Percentiles rank a stretch among this genome's conserved stretches.
phyloP scores from a whole-genome alignment of 768 basidiomycete species.

The Tricholoma flavovirens region DNA sequence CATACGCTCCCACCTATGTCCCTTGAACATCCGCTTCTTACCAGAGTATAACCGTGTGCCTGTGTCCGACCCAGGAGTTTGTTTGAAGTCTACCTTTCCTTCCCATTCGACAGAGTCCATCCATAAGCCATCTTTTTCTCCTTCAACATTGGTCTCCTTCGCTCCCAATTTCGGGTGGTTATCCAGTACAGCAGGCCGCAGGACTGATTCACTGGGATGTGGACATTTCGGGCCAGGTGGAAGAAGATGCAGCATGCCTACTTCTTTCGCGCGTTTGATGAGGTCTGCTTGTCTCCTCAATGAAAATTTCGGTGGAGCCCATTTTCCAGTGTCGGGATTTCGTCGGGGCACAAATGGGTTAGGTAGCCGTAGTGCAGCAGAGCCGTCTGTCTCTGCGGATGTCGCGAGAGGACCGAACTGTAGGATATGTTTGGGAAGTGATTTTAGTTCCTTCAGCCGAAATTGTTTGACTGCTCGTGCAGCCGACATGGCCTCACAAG shows the following conservation, averaged over 20 bases:
- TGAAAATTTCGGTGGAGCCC: slow-evolving; percentile 68
- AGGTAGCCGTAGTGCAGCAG: slow-evolving; percentile 25
- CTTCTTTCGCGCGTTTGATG: slow-evolving; percentile 60
- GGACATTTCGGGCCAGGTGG: slow-evolving; percentile 61
- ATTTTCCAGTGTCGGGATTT: slow-evolving; percentile 55
- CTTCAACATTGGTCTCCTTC: not conserved
- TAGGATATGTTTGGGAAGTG: slow-evolving; percentile 28
- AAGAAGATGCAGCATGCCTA: slow-evolving; percentile 50
- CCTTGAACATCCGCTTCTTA: slow-evolving; percentile 88
- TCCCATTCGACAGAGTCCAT: slow-evolving; percentile 33
- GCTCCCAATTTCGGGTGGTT: not conserved
- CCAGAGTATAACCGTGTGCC: slow-evolving; percentile 67
- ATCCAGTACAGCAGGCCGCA: not conserved
- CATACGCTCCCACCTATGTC: slow-evolving; percentile 79
- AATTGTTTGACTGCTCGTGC: slow-evolving; percentile 35
- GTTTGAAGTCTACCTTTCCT: slow-evolving; percentile 39
- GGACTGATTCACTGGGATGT: not conserved
- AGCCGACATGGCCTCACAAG: not conserved
- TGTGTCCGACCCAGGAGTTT: slow-evolving; percentile 42
- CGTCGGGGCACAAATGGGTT: slow-evolving; percentile 71
- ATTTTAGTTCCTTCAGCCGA: slow-evolving; percentile 39
- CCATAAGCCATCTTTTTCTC: slow-evolving; percentile 21
- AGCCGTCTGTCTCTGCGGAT: slow-evolving; percentile 8
- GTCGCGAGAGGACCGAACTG: slow-evolving; percentile 34
- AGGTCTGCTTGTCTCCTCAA: slow-evolving; percentile 74